Conservation (phyloP, 2,329 filamentous ascomycete genomes). For the Juglanconis sp. region DNA sequence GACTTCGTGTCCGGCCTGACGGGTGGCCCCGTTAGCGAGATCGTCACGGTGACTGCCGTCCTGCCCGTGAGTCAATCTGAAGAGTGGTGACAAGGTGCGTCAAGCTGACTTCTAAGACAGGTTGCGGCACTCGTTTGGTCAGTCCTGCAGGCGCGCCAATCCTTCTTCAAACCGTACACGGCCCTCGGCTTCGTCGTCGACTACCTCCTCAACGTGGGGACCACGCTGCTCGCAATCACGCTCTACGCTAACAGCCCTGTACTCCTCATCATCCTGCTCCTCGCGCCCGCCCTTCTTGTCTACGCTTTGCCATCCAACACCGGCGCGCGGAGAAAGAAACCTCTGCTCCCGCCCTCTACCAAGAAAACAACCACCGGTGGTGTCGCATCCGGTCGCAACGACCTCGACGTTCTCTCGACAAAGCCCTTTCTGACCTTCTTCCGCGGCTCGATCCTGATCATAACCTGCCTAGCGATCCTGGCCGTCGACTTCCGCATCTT, state of each 20-base stretch:
- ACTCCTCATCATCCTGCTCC: constrained; percentile 70
- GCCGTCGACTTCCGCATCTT: constrained; percentile 95
- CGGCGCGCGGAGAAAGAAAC: constrained; percentile 44
- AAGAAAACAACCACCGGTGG: constrained; percentile 28
- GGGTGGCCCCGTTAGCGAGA: constrained; percentile 78
- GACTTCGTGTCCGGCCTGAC: constrained; percentile 90
- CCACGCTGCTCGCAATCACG: constrained; percentile 80
- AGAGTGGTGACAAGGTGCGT: neutral
- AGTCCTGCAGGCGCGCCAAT: constrained; percentile 76
- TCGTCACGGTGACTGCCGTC: constrained; percentile 81
- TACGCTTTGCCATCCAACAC: constrained; percentile 48
- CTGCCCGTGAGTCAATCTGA: constrained; percentile 64
- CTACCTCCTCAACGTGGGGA: constrained; percentile 81
- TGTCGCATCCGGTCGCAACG: constrained; percentile 16
- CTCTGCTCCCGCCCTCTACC: constrained; percentile 43
- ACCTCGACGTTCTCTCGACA: constrained; percentile 60
- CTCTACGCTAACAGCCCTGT: constrained; percentile 74
- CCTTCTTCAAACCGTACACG: constrained; percentile 77
- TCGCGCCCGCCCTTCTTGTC: constrained; percentile 67
- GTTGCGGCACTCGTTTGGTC: constrained; percentile 84
- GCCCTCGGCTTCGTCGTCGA: constrained; percentile 69
- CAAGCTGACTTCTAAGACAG: constrained; percentile 41
- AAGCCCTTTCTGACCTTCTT: constrained; percentile 94
- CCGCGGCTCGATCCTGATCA: constrained; percentile 84
- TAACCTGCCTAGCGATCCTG: constrained; percentile 88